Evolutionary conservation across 202 grass and related monocot genomes (phyloP), one percentile per base, ranked within the genome.

Genomic region (Musa balbisiana): DNA sequence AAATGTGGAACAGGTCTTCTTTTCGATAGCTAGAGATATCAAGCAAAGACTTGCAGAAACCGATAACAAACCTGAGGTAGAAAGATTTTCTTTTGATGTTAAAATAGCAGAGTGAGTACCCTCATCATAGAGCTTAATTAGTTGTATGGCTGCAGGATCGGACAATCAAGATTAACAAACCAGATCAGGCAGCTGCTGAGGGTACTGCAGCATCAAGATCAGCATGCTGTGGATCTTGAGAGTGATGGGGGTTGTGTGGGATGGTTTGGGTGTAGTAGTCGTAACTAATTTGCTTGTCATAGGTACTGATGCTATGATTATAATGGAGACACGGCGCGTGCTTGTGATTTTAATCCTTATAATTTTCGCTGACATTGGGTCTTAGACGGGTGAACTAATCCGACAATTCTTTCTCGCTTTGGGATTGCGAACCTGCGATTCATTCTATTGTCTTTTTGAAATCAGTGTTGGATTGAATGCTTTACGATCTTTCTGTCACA

Each of bases 141-240:
- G 14, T 60, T 43, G 14, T 21, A 52, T 20, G 13, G 17, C 17
- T 60, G 17, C 53, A 75, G 73, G 73, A 75, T n/a, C 73, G 73
- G 73, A 75, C 73, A 60, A 75, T 75, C 27, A 75, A 75, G 73
- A 75, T 75, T 49, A 75, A 75, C 54, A 75, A 75, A 75, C 73
- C 73, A 59, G 73, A 75, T 9, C 73, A 75, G 15, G 73, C 51
- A 60, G 25, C 55, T 49, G 73, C 73, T 49, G 73, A 75, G 73
- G 73, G 73, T 27, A 62, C 53, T 60, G 73, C 73, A 13, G 73
- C 73, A 25, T 25, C 73, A 21, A 75, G 55, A 75, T 75, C 73
- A 43, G 55, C 73, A 43, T 75, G 73, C 73, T 75, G 73, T 10
- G 73, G 73, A 10, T 75, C 73, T 59, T 75, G 55, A 75, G 23